These are phyloP conservation scores for Microascus cirrosus DNA, from an alignment of 2,329 filamentous ascomycete species.

Conservation along the genomic window DNA sequence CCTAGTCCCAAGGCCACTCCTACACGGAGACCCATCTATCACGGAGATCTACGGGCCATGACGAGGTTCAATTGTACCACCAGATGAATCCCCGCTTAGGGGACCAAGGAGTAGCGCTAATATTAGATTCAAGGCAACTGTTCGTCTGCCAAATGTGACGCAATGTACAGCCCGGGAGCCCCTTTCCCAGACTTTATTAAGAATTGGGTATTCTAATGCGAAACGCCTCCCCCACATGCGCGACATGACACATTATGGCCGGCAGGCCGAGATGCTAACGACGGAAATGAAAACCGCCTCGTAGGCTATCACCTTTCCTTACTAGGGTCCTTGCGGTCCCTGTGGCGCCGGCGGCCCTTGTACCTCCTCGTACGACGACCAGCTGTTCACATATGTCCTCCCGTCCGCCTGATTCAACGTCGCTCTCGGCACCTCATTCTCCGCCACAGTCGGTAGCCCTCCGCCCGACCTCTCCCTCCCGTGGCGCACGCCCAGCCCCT, in stretches of 20 bases:
- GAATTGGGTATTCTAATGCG: not conserved
- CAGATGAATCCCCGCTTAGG: not conserved
- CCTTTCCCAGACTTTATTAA: not conserved
- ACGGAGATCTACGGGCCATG: not conserved
- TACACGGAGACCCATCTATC: not conserved
- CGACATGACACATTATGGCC: not conserved
- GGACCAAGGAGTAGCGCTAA: not conserved
- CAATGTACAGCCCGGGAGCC: not conserved
- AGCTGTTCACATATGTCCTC: constrained; percentile 2
- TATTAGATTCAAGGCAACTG: not conserved
- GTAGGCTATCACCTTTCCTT: not conserved
- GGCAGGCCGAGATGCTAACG: not conserved
- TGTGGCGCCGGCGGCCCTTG: no score
- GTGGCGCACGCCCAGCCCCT: not conserved
- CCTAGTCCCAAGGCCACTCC: not conserved
- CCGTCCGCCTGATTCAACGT: not conserved
- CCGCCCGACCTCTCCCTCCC: not conserved
- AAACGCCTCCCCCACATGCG: not conserved
- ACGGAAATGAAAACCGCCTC: not conserved
- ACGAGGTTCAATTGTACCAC: not conserved
- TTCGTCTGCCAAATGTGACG: not conserved
- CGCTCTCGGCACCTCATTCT: not conserved
- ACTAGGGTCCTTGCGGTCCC: no score
- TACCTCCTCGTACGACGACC: not conserved
- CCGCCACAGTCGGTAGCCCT: not conserved